Base-by-base conservation (phyloP, 2,329 filamentous ascomycete species). In the Madurella fahalii region DNA sequence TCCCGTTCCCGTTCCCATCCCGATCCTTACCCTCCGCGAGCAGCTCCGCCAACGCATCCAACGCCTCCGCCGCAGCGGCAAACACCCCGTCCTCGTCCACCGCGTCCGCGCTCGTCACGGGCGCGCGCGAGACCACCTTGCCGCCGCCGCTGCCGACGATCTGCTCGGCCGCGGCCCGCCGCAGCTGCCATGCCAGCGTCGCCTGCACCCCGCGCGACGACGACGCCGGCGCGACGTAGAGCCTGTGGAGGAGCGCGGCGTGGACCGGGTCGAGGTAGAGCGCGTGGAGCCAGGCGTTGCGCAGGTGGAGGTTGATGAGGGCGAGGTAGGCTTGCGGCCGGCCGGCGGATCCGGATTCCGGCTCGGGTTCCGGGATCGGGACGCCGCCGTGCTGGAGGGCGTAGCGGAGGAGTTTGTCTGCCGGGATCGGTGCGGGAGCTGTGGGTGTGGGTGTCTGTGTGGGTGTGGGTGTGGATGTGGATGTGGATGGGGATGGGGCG, bases 201-300 rank as follows among this genome's bases (percentile, higher is more conserved):
- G 78, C 67, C 47, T 81, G 84, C 9, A 96, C 86, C 11, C 87
- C 68, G 0, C 71, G 62, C 48, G 84, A 86, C 2, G 77, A 74
- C 1, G 80, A 80, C 4, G 82, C 80, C 1, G 85, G 81, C 2
- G 75, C 64, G 63, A 95, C 81, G 73, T 96, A 96, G 48, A 95
- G 82, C 1, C 73, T 74, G 32, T 79, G 72, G 16, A 92, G 85
- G 50, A 96, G 82, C 11, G 78, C 61, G 43, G 83, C 81, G 71
- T 95, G 94, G 25, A 74, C 63, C 1, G 81, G 78, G 47, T 85
- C 79, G 41, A 97, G 76, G 75, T 97, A 97, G 55, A 97, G 77
- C 43, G 85, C 78, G 70, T 93, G 87, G 9, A 97, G 82, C 90
- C 91, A 97, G 55, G 92, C 92, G 70, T 86, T 86, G 59, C 92